Base-by-base conservation (phyloP, 495 filamentous ascomycete species). In the Penicillium waksmanii region DNA sequence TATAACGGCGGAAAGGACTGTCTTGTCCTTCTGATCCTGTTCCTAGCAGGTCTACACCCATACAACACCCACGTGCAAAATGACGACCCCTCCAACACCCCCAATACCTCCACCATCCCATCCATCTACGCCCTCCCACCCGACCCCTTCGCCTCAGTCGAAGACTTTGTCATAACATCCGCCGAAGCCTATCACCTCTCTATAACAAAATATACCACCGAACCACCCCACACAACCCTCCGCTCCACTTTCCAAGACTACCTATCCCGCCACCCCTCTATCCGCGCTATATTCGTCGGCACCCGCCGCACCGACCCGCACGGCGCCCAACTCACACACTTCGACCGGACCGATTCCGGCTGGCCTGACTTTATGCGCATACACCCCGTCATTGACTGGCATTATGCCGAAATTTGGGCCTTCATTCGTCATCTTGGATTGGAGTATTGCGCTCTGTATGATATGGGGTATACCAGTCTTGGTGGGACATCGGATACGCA, bases 1-100 rank as follows among this genome's bases (percentile, higher is more conserved):
- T 98, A 97, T 71, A 98, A 98, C 64, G 95, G 95, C 76, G 95
- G 95, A 46, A 98, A 98, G 73, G 95, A 98, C 84, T 98, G 95
- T 67, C 87, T 97, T 23, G 91, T 97, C 56, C 86, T 97, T 10
- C 82, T 98, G n/a, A 78, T 98, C 64, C 80, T 97, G 57, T 91
- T 94, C 74, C 86, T 98, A 64, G 85, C 87, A 60, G 84, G 85
- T 56, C 81, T 96, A 25, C 67, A 71, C 58, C 67, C 66, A 17
- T 62, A 65, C 21, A 63, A 48, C 46, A 54, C 33, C 11, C 56
- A 61, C 17, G 12, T 50, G 2, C 55, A 62, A 50, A 15, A 56
- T 18, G 33, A 63, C 43, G 10, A 44, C 5, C 15, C 42, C 42
- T 9, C 3, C 42, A 5, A 18, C 15, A 44, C 13, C 17, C n/a